Evolutionary conservation across 73 alveolate genomes (phyloP), one percentile per base, ranked within the genome.

Genomic region (Paraurostyla sp.): DNA sequence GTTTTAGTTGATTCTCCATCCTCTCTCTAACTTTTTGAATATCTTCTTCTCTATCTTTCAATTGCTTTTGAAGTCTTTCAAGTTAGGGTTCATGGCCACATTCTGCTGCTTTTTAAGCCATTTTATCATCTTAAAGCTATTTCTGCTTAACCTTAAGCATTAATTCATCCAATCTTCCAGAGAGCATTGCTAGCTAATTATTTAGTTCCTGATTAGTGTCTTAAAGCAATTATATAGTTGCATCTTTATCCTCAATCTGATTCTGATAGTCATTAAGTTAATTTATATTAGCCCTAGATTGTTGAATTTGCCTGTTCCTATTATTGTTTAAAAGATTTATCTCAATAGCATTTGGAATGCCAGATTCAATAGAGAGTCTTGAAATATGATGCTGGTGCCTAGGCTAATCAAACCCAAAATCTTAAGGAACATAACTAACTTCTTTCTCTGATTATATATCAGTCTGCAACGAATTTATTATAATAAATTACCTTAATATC

Each of bases 111-210:
- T 69, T 43, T 69, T 43, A 35, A 7, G 22, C 63, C 20, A 22
- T 23, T 36, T 69, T 69, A 15, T 69, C 84, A 43, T 69, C 84
- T 69, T 69, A 43, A 7, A 69, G 9, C 63, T 69, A 41, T 23
- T 69, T 69, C 27, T 69, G 35, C 84, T 69, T 69, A 30, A 43
- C 63, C 35, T 69, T 69, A 16, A 69, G 41, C 84, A 69, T 69
- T 2, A 69, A 38, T n/a, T 69, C 84, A 43, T 69, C 84, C 18
- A 69, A 43, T 15, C 84, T 15, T 9, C 38, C 2, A 2, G 65
- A 41, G 3, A 69, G 23, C 4, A 38, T 6, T 4, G 71, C 41
- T 3, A 69, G 38, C 38, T 69, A 36, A 69, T 38, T 69, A 23
- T 43, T 69, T 38, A 69, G 36, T 41, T 69, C 65, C 6, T 33